phyloP scores from a whole-genome alignment of 768 basidiomycete species.

The Hemileccinum impolitum region DNA sequence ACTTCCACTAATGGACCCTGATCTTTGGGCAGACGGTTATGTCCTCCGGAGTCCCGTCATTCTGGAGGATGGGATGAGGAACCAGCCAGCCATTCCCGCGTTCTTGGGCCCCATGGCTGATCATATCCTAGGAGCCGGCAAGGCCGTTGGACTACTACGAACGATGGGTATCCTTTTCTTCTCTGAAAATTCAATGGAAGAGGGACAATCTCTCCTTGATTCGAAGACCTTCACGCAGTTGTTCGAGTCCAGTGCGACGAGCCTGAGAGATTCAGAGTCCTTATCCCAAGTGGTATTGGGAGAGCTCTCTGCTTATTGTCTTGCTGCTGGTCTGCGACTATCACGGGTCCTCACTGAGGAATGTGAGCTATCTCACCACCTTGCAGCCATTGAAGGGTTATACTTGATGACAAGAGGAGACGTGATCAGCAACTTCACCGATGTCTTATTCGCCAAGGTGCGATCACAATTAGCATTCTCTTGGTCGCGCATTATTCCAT shows the following conservation, averaged over 20 bases:
- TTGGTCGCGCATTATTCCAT: background rate
- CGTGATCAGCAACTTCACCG: conserved; percentile 68
- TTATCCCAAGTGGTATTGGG: conserved; percentile 65
- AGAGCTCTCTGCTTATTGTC: conserved; percentile 54
- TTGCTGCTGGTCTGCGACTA: conserved; percentile 47
- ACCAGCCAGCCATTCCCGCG: conserved; percentile 42
- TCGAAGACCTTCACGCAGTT: conserved; percentile 46
- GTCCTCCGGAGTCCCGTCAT: conserved; percentile 43
- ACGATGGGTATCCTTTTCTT: conserved; percentile 39
- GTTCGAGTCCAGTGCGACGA: conserved; percentile 29
- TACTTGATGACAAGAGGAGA: conserved; percentile 80
- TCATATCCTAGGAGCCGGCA: conserved; percentile 64
- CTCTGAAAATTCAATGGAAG: conserved; percentile 16
- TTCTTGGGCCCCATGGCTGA: conserved; percentile 62
- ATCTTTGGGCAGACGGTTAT: conserved; percentile 80
- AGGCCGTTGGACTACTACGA: conserved; percentile 71
- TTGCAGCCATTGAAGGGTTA: conserved; percentile 61
- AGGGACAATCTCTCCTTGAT: conserved; percentile 25
- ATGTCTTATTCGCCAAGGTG: conserved; percentile 73
- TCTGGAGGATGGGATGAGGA: conserved; percentile 23
- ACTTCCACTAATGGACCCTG: conserved; percentile 60
- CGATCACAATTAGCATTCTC: conserved; percentile 3
- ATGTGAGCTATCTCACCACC: conserved; percentile 61
- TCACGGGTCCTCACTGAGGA: conserved; percentile 61
- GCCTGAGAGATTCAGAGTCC: conserved; percentile 55